phyloP scores from a whole-genome alignment of 768 basidiomycete genomes.

The Gelatoporia subvermispora region DNA sequence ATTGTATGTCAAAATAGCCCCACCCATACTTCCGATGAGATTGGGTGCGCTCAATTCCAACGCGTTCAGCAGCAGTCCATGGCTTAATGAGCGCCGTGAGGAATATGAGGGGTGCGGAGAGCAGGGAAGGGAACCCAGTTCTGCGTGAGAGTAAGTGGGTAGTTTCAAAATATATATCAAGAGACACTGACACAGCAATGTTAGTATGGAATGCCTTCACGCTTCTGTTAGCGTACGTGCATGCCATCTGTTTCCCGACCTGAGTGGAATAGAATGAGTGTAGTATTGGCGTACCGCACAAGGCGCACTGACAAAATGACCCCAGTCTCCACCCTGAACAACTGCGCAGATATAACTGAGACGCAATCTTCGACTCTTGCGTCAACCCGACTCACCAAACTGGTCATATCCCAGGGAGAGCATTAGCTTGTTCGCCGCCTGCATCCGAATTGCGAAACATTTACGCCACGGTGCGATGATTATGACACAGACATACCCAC shows the following conservation, averaged over 20 bases:
- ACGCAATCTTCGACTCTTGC: no score
- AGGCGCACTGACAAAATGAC: constrained; percentile 15
- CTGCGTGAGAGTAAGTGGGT: constrained; percentile 11
- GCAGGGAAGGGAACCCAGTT: constrained; percentile 17
- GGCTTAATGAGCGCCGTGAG: constrained; percentile 24
- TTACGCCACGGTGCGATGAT: not conserved
- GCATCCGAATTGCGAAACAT: not conserved
- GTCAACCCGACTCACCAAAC: no score
- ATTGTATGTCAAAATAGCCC: constrained; percentile 30
- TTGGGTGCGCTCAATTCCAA: constrained; percentile 13
- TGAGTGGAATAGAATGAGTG: constrained; percentile 6
- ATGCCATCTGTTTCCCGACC: constrained; percentile 32
- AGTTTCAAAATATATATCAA: not conserved
- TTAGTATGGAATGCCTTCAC: constrained; percentile 53
- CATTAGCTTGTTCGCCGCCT: constrained; percentile 18
- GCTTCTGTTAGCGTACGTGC: constrained; percentile 34
- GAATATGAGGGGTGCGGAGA: constrained; percentile 23
- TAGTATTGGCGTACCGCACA: not conserved
- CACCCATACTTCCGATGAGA: constrained; percentile 19
- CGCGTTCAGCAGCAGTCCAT: constrained; percentile 24
- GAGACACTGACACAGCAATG: constrained; percentile 33
- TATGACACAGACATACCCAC: constrained; percentile 19
- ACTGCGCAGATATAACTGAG: constrained; percentile 30
- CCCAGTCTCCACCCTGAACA: constrained; percentile 48
- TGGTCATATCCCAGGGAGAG: constrained; percentile 18